phyloP scores from a whole-genome alignment of 208 protist genomes.

The Leptomonas pyrrhocoris region DNA sequence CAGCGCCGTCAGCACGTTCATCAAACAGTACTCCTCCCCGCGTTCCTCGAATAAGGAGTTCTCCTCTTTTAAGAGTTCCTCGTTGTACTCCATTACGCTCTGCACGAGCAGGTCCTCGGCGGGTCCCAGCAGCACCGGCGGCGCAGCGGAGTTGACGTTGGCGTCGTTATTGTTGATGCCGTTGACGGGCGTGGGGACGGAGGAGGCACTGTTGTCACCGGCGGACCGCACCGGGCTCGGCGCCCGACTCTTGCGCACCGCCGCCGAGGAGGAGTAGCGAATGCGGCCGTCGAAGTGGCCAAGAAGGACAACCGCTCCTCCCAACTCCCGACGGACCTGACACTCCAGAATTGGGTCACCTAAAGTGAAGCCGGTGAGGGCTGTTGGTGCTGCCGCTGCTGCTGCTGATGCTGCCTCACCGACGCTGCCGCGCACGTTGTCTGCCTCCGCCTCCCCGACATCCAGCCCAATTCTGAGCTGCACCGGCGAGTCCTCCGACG shows the following conservation, averaged over 20 bases:
- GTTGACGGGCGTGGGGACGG: not conserved
- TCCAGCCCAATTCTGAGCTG: not conserved
- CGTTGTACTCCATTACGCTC: slow-evolving; percentile 22
- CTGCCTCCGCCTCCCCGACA: not conserved
- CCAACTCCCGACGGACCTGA: slow-evolving; percentile 54
- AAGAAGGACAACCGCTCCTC: slow-evolving; percentile 53
- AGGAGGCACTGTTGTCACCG: slow-evolving; percentile 9
- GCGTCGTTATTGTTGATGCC: slow-evolving; percentile 1
- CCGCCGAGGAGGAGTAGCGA: slow-evolving; percentile 16
- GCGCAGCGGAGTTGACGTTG: not conserved
- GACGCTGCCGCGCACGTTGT: slow-evolving; percentile 2
- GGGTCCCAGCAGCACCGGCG: not conserved
- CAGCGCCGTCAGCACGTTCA: slow-evolving; percentile 35
- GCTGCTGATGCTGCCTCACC: not conserved
- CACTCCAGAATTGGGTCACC: slow-evolving; percentile 33
- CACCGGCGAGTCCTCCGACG: not conserved
- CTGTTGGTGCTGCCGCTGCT: not conserved
- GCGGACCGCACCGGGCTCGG: slow-evolving; percentile 13
- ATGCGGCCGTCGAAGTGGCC: slow-evolving; percentile 39
- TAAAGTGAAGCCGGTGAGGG: not conserved
- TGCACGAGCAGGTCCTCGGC: slow-evolving; percentile 17
- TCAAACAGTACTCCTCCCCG: slow-evolving; percentile 34
- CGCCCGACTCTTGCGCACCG: slow-evolving; percentile 18
- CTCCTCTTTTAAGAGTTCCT: slow-evolving; percentile 23
- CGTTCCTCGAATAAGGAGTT: slow-evolving; percentile 32